Evolutionary conservation across 2,329 filamentous ascomycete genomes (phyloP), one percentile per base, ranked within the genome.

Genomic region (Pseudogymnoascus sp.): DNA sequence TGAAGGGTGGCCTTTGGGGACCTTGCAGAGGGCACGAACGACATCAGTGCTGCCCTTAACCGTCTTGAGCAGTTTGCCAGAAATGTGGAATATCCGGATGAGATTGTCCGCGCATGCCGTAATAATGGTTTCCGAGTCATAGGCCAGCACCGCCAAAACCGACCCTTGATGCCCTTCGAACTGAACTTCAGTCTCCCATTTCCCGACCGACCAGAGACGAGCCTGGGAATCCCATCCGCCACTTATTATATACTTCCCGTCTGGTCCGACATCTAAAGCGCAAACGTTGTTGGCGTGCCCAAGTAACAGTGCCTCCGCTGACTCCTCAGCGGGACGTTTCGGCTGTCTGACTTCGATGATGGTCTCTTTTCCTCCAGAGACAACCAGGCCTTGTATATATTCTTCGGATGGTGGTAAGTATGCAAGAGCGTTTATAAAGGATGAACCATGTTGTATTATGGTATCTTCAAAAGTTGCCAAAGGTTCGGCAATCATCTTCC

Each of bases 151-250:
- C n/a, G 88, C 88, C 93, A 92, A 97, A 12, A 99, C 92, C 59
- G 88, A 88, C 39, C 84, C 89, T 62, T 88, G 84, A 71, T 97
- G 92, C 4, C 91, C 92, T 52, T 84, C 77, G 16, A 99, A 79
- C 55, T 88, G 78, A 33, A 86, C 77, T 66, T 89, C 84, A 8
- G 84, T 84, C 71, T 95, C 91, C 90, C 93, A 97, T 67, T 88
- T 92, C 41, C 84, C 84, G n/a, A 94, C 79, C 66, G 82, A 83
- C 94, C 94, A 99, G 60, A 97, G 78, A 62, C 91, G 87, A 28
- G 91, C 92, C 66, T 92, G 89, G 30, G 85, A 85, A 75, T 99
- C 94, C 94, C 94, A 99, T 69, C 92, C 90, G 33, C 93, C 94
- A 67, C 93, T 97, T 55, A 97, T 87, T 41, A 97, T 81, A 73